These are phyloP conservation scores for Quercus cerris DNA, from an alignment of 306 rosid genomes.

Conservation along the genomic window DNA sequence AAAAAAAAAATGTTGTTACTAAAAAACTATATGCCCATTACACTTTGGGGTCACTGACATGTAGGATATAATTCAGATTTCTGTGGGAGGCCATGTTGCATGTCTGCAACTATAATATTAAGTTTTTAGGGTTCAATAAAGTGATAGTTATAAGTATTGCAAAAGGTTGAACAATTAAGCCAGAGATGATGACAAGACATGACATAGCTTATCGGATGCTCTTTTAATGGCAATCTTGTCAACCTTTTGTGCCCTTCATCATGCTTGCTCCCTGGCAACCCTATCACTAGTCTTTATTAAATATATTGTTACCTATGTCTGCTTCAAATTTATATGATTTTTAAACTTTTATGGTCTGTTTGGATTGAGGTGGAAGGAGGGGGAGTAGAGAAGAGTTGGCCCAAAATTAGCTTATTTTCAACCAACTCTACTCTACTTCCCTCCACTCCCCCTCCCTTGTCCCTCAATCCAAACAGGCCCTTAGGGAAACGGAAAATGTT, in stretches of 20 bases:
- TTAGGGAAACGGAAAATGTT: not conserved
- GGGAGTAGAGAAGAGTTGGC: too few relatives aligned
- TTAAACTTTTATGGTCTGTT: not conserved
- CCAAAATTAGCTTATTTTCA: too few relatives aligned
- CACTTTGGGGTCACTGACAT: not conserved
- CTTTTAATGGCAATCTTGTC: not conserved
- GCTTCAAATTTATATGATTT: not conserved
- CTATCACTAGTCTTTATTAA: not conserved
- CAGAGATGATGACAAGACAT: not conserved
- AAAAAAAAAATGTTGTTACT: too few relatives aligned
- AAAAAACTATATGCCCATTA: not conserved
- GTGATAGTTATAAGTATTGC: not conserved
- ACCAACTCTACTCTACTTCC: too few relatives aligned
- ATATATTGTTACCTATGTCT: not conserved
- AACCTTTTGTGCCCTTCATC: not conserved
- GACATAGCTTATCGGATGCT: not conserved
- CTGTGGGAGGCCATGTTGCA: not conserved
- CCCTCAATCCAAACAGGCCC: too few relatives aligned
- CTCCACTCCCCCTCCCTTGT: too few relatives aligned
- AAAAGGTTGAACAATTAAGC: not conserved
- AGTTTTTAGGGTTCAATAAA: not conserved
- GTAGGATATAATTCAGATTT: not conserved
- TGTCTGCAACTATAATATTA: not conserved
- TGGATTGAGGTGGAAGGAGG: too few relatives aligned
- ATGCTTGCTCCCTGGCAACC: not conserved